phyloP scores from a whole-genome alignment of 116 monocot genomes.

The Dioscorea cayenensis region DNA sequence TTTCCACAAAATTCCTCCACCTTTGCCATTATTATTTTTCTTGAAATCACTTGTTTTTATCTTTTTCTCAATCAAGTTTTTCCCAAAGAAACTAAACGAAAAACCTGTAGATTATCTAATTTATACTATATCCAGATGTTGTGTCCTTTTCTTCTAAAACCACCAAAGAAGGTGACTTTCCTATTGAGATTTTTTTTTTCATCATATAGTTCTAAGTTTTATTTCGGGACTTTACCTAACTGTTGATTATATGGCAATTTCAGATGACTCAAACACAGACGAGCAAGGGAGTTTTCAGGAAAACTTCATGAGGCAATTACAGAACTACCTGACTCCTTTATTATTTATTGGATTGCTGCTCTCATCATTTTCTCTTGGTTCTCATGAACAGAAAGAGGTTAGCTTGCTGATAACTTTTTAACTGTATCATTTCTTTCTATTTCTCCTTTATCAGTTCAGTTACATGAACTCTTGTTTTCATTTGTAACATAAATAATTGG shows the following conservation, averaged over 20 bases:
- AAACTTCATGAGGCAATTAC: slow-evolving; percentile 52
- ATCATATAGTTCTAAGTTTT: background rate
- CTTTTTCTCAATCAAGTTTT: too few relatives aligned
- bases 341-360: slow-evolving; percentile 54
- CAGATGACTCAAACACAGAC: slow-evolving; percentile 63
- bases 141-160: too few relatives aligned
- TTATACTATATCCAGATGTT: too few relatives aligned
- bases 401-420: slow-evolving; percentile 6
- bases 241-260: background rate
- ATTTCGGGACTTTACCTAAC: background rate
- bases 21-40: too few relatives aligned
- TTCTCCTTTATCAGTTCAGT: background rate
- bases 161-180: too few relatives aligned
- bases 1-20: too few relatives aligned
- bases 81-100: too few relatives aligned
- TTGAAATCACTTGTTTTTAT: too few relatives aligned
- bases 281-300: slow-evolving; percentile 59
- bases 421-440: background rate
- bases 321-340: slow-evolving; percentile 49
- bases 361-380: slow-evolving; percentile 48
- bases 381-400: slow-evolving; percentile 67
- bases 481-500: too few relatives aligned
- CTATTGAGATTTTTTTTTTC: too few relatives aligned
- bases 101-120: too few relatives aligned
- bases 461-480: background rate